Base-by-base conservation (phyloP, 257 asterid species). In the Hygrophila difformis region DNA sequence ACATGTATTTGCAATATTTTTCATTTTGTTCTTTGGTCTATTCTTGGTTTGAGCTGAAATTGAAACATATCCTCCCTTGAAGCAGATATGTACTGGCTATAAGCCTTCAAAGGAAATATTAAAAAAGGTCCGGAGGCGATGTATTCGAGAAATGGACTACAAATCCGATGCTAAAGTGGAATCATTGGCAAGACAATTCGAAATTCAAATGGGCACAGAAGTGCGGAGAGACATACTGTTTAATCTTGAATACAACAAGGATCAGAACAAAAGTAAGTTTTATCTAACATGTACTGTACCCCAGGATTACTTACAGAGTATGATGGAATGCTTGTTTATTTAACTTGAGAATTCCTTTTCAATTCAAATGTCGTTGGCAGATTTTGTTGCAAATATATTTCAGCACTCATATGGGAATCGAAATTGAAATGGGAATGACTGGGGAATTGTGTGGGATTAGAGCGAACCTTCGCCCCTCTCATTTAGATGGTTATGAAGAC, bases 61-160 rank as follows among this genome's bases (percentile, higher is more conserved):
- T n/a, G 47, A 39, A 8, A 21, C 37, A 16, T 29, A 26, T 35
- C 31, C 56, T 48, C 31, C 56, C 51, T 47, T 47, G 23, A 54
- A 63, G 60, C 77, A 91, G 96, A 62, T 78, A 49, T 19, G 18
- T 20, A 82, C 74, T 11, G 96, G 95, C 20, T 67, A 51, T 57
- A 68, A 62, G 59, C 95, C 95, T 49, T 64, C 79, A 14, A 86
- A 56, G 68, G 88, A 73, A 56, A 72, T 76, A 20, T 76, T 91
- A 7, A 80, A 70, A 51, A 91, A 72, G 72, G 65, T 91, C 47
- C 72, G 94, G n/a, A 78, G 99, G 66, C 87, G 99, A 56, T 76
- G 87, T 29, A 17, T 55, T 13, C 66, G 99, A 36, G 96, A 91
- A 71, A 65, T 86, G 96, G 93, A 91, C 62, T 39, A 59, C 17